Base-by-base conservation (phyloP, 305 asterid species). In the Fraxinus velutina region DNA sequence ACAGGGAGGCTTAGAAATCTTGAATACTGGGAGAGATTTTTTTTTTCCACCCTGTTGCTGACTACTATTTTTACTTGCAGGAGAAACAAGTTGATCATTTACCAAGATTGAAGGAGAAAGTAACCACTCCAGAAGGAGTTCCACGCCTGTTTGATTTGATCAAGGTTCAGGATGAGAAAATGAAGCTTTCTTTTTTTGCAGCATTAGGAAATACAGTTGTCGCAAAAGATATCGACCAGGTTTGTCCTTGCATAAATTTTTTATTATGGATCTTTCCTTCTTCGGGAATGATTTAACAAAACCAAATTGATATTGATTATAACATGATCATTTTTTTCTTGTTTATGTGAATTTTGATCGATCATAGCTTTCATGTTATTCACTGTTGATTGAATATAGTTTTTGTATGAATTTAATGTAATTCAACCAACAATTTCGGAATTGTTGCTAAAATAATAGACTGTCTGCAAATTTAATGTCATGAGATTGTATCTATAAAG, bases 91-190 rank as follows among this genome's bases (percentile, higher is more conserved):
- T 83, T 73, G 75, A 88, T 84, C 90, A 90, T 85, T 77, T 83
- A 72, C 88, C 88, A 17, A 89, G 89, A 84, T 30, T 96, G 83
- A 96, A 88, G 81, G 93, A 93, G 87, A 92, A 83, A 80, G 74
- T 92, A 47, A 92, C 82, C 84, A 88, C 97, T 6, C 98, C 98
- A 4, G 97, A 93, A 78, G 93, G 90, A 71, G 96, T 89, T 80
- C 95, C 92, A 30, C 98, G 98, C 74, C 90, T 96, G 29, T 96
- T 93, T 90, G 99, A 96, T 90, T 86, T 96, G 90, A 87, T 96
- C 64, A 90, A 89, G 83, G 97, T 96, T 76, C 90, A 89, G 85
- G 97, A 92, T 91, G 99, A 96, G 88, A 89, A 88, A 84, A 92
- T 96, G 90, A 96, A 91, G 82, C 97, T 90, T 83, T 98, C 98